Evolutionary conservation across 495 filamentous ascomycete species (phyloP), one percentile per base, ranked within the genome.

Genomic region (Tetracladium setigerum): DNA sequence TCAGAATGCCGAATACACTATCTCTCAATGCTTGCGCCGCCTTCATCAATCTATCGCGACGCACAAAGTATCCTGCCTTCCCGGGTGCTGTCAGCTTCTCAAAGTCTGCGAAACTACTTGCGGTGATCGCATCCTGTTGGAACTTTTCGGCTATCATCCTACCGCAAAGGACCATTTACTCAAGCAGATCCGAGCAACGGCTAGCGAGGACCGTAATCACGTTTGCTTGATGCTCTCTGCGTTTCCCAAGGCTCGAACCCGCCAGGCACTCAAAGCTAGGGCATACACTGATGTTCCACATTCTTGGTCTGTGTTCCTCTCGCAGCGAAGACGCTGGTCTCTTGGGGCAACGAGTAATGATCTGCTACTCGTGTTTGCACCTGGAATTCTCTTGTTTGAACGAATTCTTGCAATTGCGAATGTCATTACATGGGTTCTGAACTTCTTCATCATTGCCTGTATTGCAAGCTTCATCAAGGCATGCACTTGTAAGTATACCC

Each of bases 301-400:
- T 16, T 47, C 45, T 11, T 49, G 58, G 36, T 57, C 52, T 4
- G 61, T 63, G 7, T 63, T 63, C 48, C 56, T 63, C 14, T 60
- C 59, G 14, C 61, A 63, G 36, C 53, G 61, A 24, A 53, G 54
- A 16, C 61, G 61, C 36, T 63, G 61, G 61, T 53, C 61, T 8
- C 54, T 63, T 6, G 61, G 61, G 15, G 53, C 59, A 10, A 63
- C 54, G 18, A 44, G 51, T 2, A 63, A 63, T 35, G 61, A 63
- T 39, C 49, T 63, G 5, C 53, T 63, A 46, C 36, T 63, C 32
- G 5, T 63, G 0, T 27, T 57, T 46, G 40, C 52, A 36, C 52
- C 60, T 14, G 34, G 40, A 7, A 56, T 63, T 27, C 54, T 56
- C 19, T 34, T 49, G 13, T 52, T 61, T 48, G 59, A 64, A 53